These are phyloP conservation scores for Beauveria asiatica DNA, from an alignment of 2,329 filamentous ascomycete genomes.

Conservation along the genomic window DNA sequence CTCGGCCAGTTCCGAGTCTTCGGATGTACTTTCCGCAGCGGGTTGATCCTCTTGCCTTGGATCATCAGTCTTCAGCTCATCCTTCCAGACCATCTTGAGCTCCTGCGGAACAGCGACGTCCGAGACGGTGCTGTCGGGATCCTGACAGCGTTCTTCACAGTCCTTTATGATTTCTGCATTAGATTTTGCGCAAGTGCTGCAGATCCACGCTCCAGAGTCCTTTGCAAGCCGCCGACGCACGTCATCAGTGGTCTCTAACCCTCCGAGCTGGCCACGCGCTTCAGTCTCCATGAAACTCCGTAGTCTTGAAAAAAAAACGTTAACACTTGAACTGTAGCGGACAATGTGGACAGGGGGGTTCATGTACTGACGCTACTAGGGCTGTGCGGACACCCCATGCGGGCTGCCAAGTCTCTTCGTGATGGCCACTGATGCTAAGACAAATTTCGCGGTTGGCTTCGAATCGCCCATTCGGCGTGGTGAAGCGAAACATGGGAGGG, in stretches of 20 bases:
- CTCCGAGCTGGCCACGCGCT: conserved; percentile 79
- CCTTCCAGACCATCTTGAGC: conserved; percentile 61
- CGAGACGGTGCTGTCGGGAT: conserved; percentile 22
- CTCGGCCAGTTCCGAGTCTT: conserved; percentile 39
- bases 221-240: conserved; percentile 61
- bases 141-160: conserved; percentile 47
- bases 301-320: conserved; percentile 34
- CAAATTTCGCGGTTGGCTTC: conserved; percentile 97
- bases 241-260: conserved; percentile 65
- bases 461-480: conserved; percentile 85
- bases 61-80: conserved; percentile 49
- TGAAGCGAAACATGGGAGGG: conserved; percentile 91
- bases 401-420: conserved; percentile 98
- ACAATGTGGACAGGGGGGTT: background rate
- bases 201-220: conserved; percentile 59
- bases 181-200: conserved; percentile 58
- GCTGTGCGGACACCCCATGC: conserved; percentile 95
- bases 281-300: conserved; percentile 91
- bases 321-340: background rate
- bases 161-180: conserved; percentile 70
- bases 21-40: conserved; percentile 31
- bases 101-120: conserved; percentile 46
- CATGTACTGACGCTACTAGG: conserved; percentile 46
- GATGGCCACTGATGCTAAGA: conserved; percentile 84
- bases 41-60: conserved; percentile 17